Percentiles rank a stretch among this genome's conserved stretches.
Conservation (phyloP, 192 early-diverging fungal species). For the Umbelopsis ramanniana region DNA sequence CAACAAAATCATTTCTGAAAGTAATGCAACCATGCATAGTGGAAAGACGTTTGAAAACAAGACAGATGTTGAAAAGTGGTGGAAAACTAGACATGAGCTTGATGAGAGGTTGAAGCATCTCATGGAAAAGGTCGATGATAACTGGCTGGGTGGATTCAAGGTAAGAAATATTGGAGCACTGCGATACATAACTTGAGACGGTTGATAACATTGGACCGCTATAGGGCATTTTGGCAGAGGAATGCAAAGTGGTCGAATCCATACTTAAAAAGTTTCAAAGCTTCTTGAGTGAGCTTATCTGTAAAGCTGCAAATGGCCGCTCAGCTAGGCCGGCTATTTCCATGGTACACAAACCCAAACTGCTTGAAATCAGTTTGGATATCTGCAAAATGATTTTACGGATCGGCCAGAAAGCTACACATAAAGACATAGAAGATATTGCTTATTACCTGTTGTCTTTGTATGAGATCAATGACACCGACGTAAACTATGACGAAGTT, state of each 20-base stretch:
- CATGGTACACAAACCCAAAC: constrained; percentile 26
- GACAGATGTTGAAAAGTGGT: constrained; percentile 81
- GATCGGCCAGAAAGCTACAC: constrained; percentile 56
- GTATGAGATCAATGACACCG: constrained; percentile 56
- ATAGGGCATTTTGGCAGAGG: constrained; percentile 43
- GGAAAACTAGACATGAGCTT: constrained; percentile 70
- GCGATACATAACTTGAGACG: too few relatives aligned
- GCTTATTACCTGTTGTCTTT: constrained; percentile 69
- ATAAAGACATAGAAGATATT: constrained; percentile 70
- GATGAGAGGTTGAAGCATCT: constrained; percentile 71
- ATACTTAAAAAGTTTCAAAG: constrained; percentile 52
- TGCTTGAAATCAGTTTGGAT: constrained; percentile 59
- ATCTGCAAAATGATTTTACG: constrained; percentile 60
- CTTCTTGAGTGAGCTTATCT: constrained; percentile 51
- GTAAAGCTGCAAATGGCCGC: constrained; percentile 29
- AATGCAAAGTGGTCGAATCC: constrained; percentile 7
- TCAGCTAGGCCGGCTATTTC: constrained; percentile 24
- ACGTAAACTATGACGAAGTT: constrained; percentile 61
- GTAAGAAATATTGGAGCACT: too few relatives aligned
- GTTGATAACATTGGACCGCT: too few relatives aligned
- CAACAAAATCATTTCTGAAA: constrained; percentile 67
- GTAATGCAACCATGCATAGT: constrained; percentile 69
- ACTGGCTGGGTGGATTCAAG: constrained; percentile 90
- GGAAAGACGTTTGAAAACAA: constrained; percentile 52
- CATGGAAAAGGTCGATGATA: constrained; percentile 68